Evolutionary conservation across 208 protist species (phyloP).

Genomic region (Acanthamoeba lenticulata): DNA sequence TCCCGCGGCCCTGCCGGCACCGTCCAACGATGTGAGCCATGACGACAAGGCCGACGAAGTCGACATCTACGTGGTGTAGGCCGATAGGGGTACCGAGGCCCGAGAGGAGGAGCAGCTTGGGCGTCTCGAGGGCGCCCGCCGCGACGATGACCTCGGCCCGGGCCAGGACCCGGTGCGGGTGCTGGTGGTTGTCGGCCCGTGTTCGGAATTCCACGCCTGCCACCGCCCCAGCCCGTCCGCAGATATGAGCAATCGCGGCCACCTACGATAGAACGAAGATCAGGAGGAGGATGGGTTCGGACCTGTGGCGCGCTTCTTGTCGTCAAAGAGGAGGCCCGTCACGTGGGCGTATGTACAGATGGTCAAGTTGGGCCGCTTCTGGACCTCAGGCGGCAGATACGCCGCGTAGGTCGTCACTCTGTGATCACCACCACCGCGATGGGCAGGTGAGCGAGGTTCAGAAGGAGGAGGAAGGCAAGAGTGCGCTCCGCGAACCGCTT

Average conservation of each 20-base stretch:
- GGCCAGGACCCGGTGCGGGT: not conserved
- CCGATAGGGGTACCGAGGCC: not conserved
- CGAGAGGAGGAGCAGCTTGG: conserved; percentile 11
- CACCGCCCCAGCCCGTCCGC: too few relatives aligned
- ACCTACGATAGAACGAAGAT: not conserved
- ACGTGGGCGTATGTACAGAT: conserved; percentile 25
- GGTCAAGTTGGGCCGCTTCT: not conserved
- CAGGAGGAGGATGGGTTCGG: not conserved
- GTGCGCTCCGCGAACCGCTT: not conserved
- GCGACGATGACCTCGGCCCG: not conserved
- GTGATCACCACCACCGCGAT: not conserved
- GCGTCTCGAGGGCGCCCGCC: not conserved
- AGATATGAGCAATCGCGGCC: not conserved
- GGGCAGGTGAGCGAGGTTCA: not conserved
- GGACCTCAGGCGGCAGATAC: not conserved
- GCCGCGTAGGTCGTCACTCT: not conserved
- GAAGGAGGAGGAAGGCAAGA: too few relatives aligned
- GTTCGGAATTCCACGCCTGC: not conserved
- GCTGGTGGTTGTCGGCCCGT: not conserved
- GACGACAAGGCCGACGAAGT: too few relatives aligned
- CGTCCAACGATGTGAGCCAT: too few relatives aligned
- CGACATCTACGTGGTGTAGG: too few relatives aligned
- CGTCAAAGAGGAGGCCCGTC: not conserved
- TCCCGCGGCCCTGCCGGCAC: conserved; percentile 55
- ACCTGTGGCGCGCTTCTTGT: not conserved